Percentiles rank a stretch among this genome's conserved stretches.
Conservation (phyloP, 208 protist genomes). For the Wallacemonas rigidus region DNA sequence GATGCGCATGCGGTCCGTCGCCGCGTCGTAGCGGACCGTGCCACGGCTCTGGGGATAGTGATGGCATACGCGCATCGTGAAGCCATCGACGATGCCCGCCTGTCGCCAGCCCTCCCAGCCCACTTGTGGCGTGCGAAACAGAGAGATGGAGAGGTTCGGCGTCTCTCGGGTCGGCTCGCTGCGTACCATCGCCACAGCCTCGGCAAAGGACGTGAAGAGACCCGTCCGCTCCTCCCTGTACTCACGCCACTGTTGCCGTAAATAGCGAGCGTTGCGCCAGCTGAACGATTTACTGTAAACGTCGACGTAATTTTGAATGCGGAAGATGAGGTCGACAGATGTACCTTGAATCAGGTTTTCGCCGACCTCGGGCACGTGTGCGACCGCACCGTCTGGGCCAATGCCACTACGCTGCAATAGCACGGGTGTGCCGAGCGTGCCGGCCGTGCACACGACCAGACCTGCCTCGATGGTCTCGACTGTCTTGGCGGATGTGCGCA, state of each 20-base stretch:
- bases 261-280: slow-evolving; percentile 51
- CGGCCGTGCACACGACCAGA: slow-evolving; percentile 52
- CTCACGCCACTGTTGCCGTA: slow-evolving; percentile 69
- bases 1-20: slow-evolving; percentile 22
- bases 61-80: slow-evolving; percentile 67
- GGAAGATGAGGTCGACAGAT: slow-evolving; percentile 55
- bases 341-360: slow-evolving; percentile 64
- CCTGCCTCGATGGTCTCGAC: slow-evolving; percentile 6
- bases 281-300: slow-evolving; percentile 72
- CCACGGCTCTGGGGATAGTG: slow-evolving; percentile 72
- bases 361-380: slow-evolving; percentile 47
- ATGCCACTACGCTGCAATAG: slow-evolving; percentile 70
- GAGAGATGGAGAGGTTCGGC: slow-evolving; percentile 58
- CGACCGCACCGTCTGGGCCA: slow-evolving; percentile 35
- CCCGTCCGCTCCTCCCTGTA: slow-evolving; percentile 66
- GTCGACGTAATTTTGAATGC: slow-evolving; percentile 23
- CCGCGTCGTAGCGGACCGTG: slow-evolving; percentile 30
- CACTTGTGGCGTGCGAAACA: slow-evolving; percentile 68
- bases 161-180: slow-evolving; percentile 26
- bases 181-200: slow-evolving; percentile 64
- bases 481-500: not conserved
- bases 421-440: slow-evolving; percentile 55
- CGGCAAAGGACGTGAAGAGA: slow-evolving; percentile 57
- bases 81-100: slow-evolving; percentile 44
- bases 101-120: slow-evolving; percentile 29